These are phyloP conservation scores for Phytopythium litorale DNA, from an alignment of 352 stramenopile genomes.

Conservation along the genomic window DNA sequence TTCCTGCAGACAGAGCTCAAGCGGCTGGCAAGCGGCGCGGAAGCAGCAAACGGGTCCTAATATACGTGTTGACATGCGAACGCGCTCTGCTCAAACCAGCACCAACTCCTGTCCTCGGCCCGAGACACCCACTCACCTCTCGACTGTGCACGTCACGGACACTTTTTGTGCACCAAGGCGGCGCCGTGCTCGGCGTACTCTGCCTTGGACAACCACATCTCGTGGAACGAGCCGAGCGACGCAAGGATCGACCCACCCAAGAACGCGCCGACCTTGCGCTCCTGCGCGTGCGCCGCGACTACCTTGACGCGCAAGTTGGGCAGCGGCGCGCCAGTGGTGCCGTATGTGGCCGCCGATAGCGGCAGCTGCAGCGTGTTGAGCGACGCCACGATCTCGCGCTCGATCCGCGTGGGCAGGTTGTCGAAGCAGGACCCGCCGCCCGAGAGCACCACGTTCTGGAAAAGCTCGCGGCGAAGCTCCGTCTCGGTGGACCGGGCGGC, in stretches of 20 bases:
- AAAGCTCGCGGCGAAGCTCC: conserved; percentile 73
- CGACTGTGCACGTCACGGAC: conserved; percentile 47
- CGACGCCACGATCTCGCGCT: conserved; percentile 64
- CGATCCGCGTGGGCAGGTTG: conserved; percentile 64
- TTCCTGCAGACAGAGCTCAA: no score
- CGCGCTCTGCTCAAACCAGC: no score
- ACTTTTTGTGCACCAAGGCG: conserved; percentile 97
- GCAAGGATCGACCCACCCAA: conserved; percentile 96
- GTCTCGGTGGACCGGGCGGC: conserved; percentile 60
- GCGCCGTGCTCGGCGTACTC: conserved; percentile 98
- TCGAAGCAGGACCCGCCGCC: conserved; percentile 83
- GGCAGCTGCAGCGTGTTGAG: conserved; percentile 36
- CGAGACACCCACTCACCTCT: no score
- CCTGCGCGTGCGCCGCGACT: conserved; percentile 54
- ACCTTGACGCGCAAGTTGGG: conserved; percentile 65
- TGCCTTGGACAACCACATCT: conserved; percentile 99
- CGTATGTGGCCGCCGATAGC: conserved; percentile 13
- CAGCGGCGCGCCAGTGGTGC: conserved; percentile 11
- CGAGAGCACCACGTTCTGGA: conserved; percentile 80
- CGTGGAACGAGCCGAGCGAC: conserved; percentile 96
- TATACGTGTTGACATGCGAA: no score
- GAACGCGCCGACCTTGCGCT: conserved; percentile 69
- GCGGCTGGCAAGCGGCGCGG: no score
- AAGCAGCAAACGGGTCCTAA: no score
- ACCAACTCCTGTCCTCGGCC: no score